These are phyloP conservation scores for Euclidium syriacum DNA, from an alignment of 345 rosid genomes.

Conservation along the genomic window DNA sequence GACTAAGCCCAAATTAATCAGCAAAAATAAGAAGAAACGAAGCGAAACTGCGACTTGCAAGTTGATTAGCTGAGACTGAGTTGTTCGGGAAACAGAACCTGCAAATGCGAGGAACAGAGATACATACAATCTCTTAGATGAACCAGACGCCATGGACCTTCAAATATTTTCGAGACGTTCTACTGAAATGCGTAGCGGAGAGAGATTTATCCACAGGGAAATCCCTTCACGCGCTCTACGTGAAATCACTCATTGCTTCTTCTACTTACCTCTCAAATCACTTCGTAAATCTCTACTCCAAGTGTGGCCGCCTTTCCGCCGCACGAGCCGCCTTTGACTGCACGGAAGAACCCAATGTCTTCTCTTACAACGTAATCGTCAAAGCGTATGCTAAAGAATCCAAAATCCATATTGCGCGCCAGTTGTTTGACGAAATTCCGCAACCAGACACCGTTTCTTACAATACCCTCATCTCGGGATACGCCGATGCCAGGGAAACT, in stretches of 20 bases:
- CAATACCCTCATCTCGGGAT: constrained; percentile 71
- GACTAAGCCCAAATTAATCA: neutral
- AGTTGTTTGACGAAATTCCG: constrained; percentile 80
- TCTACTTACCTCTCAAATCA: constrained; percentile 86
- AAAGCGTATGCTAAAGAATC: constrained; percentile 48
- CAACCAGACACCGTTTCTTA: constrained; percentile 70
- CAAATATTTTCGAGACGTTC: constrained; percentile 44
- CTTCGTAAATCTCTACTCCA: constrained; percentile 84
- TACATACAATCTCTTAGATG: constrained; percentile 39
- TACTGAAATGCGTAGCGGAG: constrained; percentile 48
- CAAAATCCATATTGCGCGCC: constrained; percentile 39
- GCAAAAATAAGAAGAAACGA: neutral
- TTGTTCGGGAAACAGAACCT: neutral
- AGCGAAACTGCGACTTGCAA: neutral
- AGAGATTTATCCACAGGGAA: constrained; percentile 57
- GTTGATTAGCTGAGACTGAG: neutral
- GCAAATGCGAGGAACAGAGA: constrained; percentile 2
- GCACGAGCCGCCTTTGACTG: constrained; percentile 50
- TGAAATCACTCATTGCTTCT: constrained; percentile 58
- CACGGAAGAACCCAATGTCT: constrained; percentile 52
- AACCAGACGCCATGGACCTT: constrained; percentile 44
- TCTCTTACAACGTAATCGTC: constrained; percentile 72
- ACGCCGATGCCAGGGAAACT: constrained; percentile 53
- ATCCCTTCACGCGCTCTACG: constrained; percentile 61
- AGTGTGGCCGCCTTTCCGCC: constrained; percentile 47